A percentile compares a stretch with the other conserved stretches of the same genome.
Conservation (phyloP, 441 rosid genomes). For the Mallotus japonicus region DNA sequence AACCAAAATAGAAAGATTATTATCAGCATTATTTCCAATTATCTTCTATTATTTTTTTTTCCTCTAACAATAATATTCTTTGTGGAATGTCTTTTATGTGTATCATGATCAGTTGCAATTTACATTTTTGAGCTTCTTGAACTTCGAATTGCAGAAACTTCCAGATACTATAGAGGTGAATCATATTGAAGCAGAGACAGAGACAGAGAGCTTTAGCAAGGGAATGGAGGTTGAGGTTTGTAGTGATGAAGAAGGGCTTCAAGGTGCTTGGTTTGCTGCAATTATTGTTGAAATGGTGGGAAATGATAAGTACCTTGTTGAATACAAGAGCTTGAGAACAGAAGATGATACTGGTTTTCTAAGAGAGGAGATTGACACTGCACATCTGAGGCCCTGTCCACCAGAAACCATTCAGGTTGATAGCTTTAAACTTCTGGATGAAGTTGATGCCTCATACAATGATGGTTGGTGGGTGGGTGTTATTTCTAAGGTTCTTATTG, state of each 20-base stretch:
- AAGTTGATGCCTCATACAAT: constrained; percentile 74
- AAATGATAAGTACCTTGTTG: constrained; percentile 47
- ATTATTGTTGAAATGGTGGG: constrained; percentile 46
- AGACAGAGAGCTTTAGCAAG: constrained; percentile 24
- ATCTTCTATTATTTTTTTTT: neutral
- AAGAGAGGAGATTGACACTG: constrained; percentile 50
- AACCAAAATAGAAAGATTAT: neutral
- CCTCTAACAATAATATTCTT: neutral
- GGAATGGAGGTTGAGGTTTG: constrained; percentile 71
- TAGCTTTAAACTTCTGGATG: constrained; percentile 49
- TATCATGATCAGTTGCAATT: neutral
- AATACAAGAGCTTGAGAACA: constrained; percentile 61
- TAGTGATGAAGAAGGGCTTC: constrained; percentile 77
- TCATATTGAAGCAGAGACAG: constrained; percentile 21
- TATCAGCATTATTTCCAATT: neutral
- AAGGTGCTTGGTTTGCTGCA: constrained; percentile 87
- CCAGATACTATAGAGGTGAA: constrained; percentile 16
- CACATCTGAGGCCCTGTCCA: constrained; percentile 69
- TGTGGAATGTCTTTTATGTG: neutral
- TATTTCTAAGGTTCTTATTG: constrained; percentile 45
- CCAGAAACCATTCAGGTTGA: constrained; percentile 35
- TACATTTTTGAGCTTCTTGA: constrained; percentile 10
- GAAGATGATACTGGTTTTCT: constrained; percentile 71
- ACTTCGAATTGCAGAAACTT: constrained; percentile 16
- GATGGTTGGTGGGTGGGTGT: constrained; percentile 94